These are phyloP conservation scores for Didymella glomerata DNA, from an alignment of 2,329 filamentous ascomycete species.

Conservation along the genomic window DNA sequence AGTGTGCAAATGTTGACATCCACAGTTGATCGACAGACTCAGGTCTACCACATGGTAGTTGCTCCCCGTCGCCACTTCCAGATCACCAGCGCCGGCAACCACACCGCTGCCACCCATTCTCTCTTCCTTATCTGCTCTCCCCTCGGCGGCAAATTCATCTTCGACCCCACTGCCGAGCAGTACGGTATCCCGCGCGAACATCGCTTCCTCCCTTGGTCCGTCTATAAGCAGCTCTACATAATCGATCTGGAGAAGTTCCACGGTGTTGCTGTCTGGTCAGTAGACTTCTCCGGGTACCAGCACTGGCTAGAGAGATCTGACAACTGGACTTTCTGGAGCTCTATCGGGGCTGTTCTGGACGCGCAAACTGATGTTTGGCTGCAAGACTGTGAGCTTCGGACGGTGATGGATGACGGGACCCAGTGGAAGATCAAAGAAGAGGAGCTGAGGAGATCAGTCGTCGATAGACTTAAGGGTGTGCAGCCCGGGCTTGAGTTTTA, in stretches of 20 bases:
- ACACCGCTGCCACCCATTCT: not conserved
- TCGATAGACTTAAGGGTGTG: too few relatives aligned
- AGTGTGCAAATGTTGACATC: not conserved
- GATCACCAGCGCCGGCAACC: not conserved
- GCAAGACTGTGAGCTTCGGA: not conserved
- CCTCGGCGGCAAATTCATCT: conserved; percentile 6
- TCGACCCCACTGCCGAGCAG: conserved; percentile 12
- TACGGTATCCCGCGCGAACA: conserved; percentile 5
- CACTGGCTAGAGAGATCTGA: too few relatives aligned
- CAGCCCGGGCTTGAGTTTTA: too few relatives aligned
- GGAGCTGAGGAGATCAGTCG: not conserved
- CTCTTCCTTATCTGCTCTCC: conserved; percentile 6
- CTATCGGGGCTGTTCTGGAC: not conserved
- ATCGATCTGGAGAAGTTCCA: not conserved
- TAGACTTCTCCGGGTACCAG: too few relatives aligned
- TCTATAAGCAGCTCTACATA: conserved; percentile 1
- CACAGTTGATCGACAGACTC: not conserved
- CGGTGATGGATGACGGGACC: not conserved
- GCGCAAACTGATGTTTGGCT: not conserved
- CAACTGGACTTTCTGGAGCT: not conserved
- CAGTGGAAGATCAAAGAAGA: not conserved
- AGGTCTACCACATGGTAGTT: not conserved
- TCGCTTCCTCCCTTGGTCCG: conserved; percentile 4
- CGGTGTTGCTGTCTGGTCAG: not conserved
- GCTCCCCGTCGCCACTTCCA: conserved; percentile 3